Evolutionary conservation across 768 basidiomycete species (phyloP), one percentile per base, ranked within the genome.

Genomic region (Clitopilus passeckerianus): DNA sequence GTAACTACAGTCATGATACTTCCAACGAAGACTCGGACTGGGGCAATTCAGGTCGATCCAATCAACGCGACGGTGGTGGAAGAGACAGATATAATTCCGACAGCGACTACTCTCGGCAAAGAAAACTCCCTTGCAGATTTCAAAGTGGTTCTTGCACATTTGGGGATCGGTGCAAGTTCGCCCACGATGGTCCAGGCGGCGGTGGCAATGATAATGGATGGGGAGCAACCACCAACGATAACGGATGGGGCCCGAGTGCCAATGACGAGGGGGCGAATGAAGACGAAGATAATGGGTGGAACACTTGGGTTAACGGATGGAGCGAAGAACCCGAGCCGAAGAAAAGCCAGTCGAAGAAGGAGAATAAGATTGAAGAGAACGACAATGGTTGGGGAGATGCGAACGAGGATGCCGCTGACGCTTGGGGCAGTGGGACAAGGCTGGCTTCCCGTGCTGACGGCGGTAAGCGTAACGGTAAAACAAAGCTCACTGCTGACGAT

Each of bases 201-300:
- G 34, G 60, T 34, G 67, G 61, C n/a, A 54, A 57, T 15, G 63
- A 57, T 18, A 59, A 56, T 35, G 64, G 59, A 20, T 65, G 59
- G 65, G 60, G 43, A 6, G 58, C 30, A 6, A 46, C 6, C 44
- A 46, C 8, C 8, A 46, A 46, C 18, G 18, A 18, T 6, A 20
- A 18, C 18, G 44, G 18, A 20, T 46, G 35, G 53, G 52, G 50
- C 33, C 53, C 62, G 58, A 59, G 50, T 18, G 20, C 8, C 20
- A 54, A 58, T 41, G 57, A 56, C 37, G 53, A 33, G 10, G 30
- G 54, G 8, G 44, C 33, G 14, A 15, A 41, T 33, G 59, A 22
- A 22, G 20, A 16, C 24, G 55, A 20, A 24, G 34, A 34, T 41
- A 57, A 46, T 23, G 57, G 37, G 14, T 53, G 34, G 23, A 46